phyloP scores from a whole-genome alignment of 495 filamentous ascomycete species.

The Neurospora hispaniola region DNA sequence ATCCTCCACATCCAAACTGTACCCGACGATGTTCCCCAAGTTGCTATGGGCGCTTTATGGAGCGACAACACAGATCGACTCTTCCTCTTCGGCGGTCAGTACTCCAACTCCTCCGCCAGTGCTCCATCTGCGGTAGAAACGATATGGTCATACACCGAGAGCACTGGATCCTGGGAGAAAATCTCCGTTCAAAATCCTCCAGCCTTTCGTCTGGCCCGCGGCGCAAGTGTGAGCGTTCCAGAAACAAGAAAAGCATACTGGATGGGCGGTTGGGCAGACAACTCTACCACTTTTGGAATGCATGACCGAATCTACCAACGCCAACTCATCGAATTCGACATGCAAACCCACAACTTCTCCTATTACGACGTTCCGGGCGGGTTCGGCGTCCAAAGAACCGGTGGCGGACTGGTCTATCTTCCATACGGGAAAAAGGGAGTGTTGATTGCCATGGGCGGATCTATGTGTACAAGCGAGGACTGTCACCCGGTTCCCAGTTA shows the following conservation, averaged over 20 bases:
- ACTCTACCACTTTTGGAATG: not conserved
- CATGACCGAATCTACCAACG: not conserved
- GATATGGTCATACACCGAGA: not conserved
- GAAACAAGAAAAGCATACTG: not conserved
- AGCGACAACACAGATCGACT: not conserved
- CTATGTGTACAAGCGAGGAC: not conserved
- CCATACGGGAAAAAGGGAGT: not conserved
- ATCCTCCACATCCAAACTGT: not conserved
- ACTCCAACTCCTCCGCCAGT: not conserved
- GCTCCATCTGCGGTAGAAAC: not conserved
- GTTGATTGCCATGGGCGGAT: not conserved
- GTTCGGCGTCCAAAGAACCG: not conserved
- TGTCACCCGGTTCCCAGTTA: not conserved
- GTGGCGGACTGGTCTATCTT: not conserved
- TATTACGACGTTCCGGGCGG: not conserved
- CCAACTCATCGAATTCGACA: not conserved
- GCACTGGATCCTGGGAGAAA: not conserved
- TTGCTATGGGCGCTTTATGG: not conserved
- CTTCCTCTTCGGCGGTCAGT: not conserved
- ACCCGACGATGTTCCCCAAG: not conserved
- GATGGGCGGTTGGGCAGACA: not conserved
- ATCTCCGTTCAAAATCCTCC: not conserved
- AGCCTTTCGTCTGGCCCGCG: not conserved
- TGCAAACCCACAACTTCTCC: not conserved
- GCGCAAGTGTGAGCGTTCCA: not conserved